Evolutionary conservation across 441 rosid genomes (phyloP).

Genomic region (Breynia disticha): DNA sequence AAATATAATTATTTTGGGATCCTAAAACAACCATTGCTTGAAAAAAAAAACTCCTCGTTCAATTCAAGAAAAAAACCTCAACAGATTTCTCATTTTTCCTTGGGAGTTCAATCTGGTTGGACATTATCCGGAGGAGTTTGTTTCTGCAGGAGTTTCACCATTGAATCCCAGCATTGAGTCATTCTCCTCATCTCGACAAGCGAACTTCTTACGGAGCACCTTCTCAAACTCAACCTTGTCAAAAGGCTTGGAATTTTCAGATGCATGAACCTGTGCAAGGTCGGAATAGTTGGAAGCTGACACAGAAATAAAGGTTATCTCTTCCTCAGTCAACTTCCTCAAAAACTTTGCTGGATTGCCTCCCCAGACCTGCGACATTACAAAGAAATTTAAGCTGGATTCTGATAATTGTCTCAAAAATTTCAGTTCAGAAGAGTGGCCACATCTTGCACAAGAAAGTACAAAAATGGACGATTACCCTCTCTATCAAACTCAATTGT

Average conservation of each 20-base stretch:
- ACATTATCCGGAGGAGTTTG: constrained; percentile 60
- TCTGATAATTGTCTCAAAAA: too few relatives aligned
- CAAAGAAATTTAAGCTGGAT: not conserved
- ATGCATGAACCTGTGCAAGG: constrained; percentile 80
- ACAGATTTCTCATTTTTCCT: constrained; percentile 37
- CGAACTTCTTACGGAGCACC: constrained; percentile 73
- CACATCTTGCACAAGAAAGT: too few relatives aligned
- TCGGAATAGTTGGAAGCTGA: constrained; percentile 76
- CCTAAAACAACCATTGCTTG: constrained; percentile 24
- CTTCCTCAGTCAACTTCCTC: constrained; percentile 69
- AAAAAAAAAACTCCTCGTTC: constrained; percentile 18
- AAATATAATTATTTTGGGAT: too few relatives aligned
- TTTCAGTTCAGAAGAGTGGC: too few relatives aligned
- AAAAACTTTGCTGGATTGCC: constrained; percentile 93
- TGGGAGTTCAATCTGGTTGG: constrained; percentile 36
- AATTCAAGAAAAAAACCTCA: constrained; percentile 19
- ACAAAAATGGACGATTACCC: too few relatives aligned
- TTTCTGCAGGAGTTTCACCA: constrained; percentile 74
- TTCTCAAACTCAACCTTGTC: constrained; percentile 85
- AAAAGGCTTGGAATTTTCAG: constrained; percentile 77
- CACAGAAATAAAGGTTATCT: constrained; percentile 54
- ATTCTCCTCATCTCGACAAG: constrained; percentile 61
- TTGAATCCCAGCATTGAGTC: constrained; percentile 83
- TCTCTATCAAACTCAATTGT: too few relatives aligned
- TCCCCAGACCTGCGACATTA: constrained; percentile 74